phyloP scores from a whole-genome alignment of 2,329 filamentous ascomycete species.

The Aureobasidium sp. region DNA sequence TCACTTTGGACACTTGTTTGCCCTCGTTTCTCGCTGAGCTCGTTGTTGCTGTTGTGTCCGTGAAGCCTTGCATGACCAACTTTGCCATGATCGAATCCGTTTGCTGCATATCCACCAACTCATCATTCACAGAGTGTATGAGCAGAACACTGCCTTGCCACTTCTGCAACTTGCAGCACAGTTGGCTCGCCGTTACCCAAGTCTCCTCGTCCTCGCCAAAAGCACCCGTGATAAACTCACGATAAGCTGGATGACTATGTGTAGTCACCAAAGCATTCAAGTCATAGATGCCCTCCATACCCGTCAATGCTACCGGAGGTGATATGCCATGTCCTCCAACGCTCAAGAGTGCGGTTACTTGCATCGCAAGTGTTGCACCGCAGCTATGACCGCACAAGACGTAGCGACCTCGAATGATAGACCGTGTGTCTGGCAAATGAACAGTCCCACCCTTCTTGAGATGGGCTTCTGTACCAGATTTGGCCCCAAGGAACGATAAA shows the following conservation, averaged over 20 bases:
- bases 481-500: constrained; percentile 40
- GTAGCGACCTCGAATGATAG: constrained; percentile 30
- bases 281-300: constrained; percentile 60
- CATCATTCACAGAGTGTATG: constrained; percentile 39
- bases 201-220: constrained; percentile 35
- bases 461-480: neutral
- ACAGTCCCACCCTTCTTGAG: neutral
- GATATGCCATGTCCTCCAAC: constrained; percentile 14
- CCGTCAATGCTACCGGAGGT: constrained; percentile 46
- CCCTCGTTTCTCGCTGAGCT: neutral
- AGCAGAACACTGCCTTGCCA: constrained; percentile 36
- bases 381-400: constrained; percentile 55
- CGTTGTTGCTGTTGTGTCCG: neutral
- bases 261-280: constrained; percentile 44
- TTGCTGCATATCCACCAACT: constrained; percentile 48
- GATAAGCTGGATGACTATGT: constrained; percentile 44
- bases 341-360: constrained; percentile 39
- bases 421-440: neutral
- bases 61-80: constrained; percentile 24
- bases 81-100: constrained; percentile 46
- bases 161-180: constrained; percentile 32
- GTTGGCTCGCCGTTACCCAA: constrained; percentile 52
- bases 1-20: neutral
- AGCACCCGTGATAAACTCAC: constrained; percentile 42
- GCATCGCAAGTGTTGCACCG: constrained; percentile 55